phyloP scores from a whole-genome alignment of 495 filamentous ascomycete species.

The Neurospora intermedia region DNA sequence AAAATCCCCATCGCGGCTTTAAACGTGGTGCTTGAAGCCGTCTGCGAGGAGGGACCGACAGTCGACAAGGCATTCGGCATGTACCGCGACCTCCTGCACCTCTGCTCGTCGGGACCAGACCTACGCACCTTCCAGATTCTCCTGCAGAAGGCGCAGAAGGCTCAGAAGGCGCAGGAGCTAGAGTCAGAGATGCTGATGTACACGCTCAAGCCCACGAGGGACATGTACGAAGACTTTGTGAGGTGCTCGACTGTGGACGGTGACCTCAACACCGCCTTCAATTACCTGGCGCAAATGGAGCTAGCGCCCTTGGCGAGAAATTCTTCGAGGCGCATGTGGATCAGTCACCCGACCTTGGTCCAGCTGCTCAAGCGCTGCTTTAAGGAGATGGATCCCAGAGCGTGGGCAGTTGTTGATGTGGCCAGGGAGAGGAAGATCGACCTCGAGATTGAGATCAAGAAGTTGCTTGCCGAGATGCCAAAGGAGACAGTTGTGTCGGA shows the following conservation, averaged over 20 bases:
- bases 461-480: not conserved
- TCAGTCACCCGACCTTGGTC: conserved; percentile 25
- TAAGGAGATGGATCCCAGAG: conserved; percentile 30
- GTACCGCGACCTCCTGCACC: conserved; percentile 58
- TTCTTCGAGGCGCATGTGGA: conserved; percentile 17
- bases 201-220: conserved; percentile 43
- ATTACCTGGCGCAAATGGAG: conserved; percentile 46
- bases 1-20: conserved; percentile 44
- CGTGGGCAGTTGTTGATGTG: conserved; percentile 29
- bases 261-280: conserved; percentile 46
- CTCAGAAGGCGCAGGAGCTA: conserved; percentile 54
- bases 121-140: conserved; percentile 56
- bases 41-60: conserved; percentile 19
- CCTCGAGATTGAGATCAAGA: conserved; percentile 13
- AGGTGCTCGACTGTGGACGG: conserved; percentile 48
- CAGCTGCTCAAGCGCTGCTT: conserved; percentile 35
- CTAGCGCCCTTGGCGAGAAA: conserved; percentile 3
- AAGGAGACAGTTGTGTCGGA: not conserved
- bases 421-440: conserved; percentile 20
- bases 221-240: conserved; percentile 61
- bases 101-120: conserved; percentile 49
- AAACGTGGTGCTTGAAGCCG: conserved; percentile 52
- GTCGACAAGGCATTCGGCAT: conserved; percentile 49
- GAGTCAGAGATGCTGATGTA: conserved; percentile 63
- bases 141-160: conserved; percentile 49